Conservation (phyloP, 257 asterid species). For the Pogostemon cablin region DNA sequence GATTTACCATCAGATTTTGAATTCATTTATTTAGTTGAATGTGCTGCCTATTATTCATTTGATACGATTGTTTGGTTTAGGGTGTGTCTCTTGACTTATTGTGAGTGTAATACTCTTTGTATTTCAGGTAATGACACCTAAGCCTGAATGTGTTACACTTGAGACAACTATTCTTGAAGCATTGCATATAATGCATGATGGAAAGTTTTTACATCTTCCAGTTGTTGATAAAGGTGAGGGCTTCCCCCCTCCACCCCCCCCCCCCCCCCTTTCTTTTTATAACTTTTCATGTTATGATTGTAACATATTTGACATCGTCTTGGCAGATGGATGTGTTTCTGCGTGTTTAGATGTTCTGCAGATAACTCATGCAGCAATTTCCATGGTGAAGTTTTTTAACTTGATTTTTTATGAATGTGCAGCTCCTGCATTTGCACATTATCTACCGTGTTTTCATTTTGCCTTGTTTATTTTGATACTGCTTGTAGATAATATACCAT, state of each 20-base stretch:
- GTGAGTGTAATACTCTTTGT: slow-evolving; percentile 23
- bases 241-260: background rate
- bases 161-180: slow-evolving; percentile 92
- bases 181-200: slow-evolving; percentile 91
- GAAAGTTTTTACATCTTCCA: slow-evolving; percentile 87
- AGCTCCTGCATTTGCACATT: background rate
- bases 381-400: slow-evolving; percentile 60
- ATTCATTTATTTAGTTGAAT: slow-evolving; percentile 17
- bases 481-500: background rate
- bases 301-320: slow-evolving; percentile 12
- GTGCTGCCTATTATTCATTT: slow-evolving; percentile 17
- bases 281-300: slow-evolving; percentile 4
- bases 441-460: background rate
- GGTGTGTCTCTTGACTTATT: slow-evolving; percentile 32
- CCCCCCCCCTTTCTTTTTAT: background rate
- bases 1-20: background rate
- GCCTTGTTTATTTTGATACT: background rate
- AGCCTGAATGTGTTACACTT: slow-evolving; percentile 80
- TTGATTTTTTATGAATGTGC: slow-evolving; percentile 16
- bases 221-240: slow-evolving; percentile 79
- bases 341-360: slow-evolving; percentile 91
- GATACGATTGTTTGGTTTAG: slow-evolving; percentile 18
- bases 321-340: slow-evolving; percentile 72
- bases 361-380: slow-evolving; percentile 88
- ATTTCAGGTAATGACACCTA: slow-evolving; percentile 84